phyloP scores from a whole-genome alignment of 169 alveolate genomes.

The Eimeria acervulina region DNA sequence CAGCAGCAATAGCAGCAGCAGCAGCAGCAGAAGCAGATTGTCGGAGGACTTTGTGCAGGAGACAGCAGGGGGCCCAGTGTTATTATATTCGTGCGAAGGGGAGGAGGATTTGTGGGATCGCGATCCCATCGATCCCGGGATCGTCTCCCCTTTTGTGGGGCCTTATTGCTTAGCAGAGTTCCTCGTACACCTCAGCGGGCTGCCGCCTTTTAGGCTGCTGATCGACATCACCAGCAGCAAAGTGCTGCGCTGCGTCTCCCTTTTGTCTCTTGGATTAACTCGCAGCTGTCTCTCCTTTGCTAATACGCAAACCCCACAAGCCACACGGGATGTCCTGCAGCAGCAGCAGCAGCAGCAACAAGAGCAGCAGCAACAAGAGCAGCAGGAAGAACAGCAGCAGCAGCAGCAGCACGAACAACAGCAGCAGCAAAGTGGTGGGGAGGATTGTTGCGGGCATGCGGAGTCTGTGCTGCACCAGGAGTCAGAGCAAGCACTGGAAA shows the following conservation, averaged over 20 bases:
- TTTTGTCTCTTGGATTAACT: background rate
- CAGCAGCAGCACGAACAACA: background rate
- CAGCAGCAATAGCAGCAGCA: background rate
- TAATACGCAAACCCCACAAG: background rate
- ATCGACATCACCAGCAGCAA: background rate
- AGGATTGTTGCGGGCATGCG: background rate
- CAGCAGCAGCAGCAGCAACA: slow-evolving; percentile 45
- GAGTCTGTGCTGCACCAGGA: background rate
- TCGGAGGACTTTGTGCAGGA: slow-evolving; percentile 6
- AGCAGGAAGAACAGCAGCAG: background rate
- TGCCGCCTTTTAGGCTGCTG: slow-evolving; percentile 27
- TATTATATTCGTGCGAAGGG: background rate
- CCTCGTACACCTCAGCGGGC: background rate
- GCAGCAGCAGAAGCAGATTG: slow-evolving; percentile 36
- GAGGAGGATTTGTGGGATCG: background rate
- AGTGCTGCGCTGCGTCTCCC: background rate
- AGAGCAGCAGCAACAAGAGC: background rate
- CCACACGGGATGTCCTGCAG: slow-evolving; percentile 5
- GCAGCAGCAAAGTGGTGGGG: slow-evolving; percentile 10
- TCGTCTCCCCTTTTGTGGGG: background rate
- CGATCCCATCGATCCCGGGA: background rate
- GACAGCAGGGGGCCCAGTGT: background rate
- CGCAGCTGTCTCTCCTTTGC: background rate
- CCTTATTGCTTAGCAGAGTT: background rate
- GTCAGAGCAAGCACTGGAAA: background rate